Base-by-base conservation (phyloP, 352 stramenopile genomes). In the Globisporangium megalacanthum region DNA sequence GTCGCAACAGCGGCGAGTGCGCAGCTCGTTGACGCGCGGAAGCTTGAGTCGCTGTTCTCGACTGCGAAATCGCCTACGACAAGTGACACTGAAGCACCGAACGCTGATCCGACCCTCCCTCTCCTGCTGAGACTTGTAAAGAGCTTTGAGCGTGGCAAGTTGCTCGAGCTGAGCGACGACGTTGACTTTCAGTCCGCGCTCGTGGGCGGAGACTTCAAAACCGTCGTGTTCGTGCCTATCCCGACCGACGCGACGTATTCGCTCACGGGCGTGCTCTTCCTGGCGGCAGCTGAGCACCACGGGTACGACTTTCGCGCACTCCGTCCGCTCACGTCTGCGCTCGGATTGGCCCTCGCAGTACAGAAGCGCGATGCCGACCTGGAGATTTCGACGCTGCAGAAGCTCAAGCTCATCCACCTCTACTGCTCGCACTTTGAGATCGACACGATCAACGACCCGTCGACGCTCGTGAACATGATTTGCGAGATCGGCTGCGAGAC, bases 391-490 rank as follows among this genome's bases (percentile, higher is more conserved):
- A 86, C 75, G 6, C 58, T 71, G 31, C 79, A 89, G 62, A 89
- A 86, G 60, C 71, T 75, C 15, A 85, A 89, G 63, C 59, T 89
- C 33, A 73, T 89, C 44, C 69, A 70, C 8, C 56, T 89, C 1
- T 88, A 80, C 63, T 79, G 79, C 25, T 79, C 77, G 1, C 75
- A 84, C 44, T 88, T 84, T 49, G 61, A 87, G 25, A 69, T 89
- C 25, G 77, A 86, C 39, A 81, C 72, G 20, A 77, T 89, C 39
- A 83, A 83, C 33, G 79, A 89, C 52, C 79, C 79, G 6, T 87
- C 79, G 2, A 78, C 75, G 14, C 68, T 89, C 17, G 77, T 92
- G 20, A 73, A 86, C 46, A 73, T 89, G 60, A 88, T 92, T 33
- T 92, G 82, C 35, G 69, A 80, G 4, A 81, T 89, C 20, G 82